Evolutionary conservation across 768 basidiomycete genomes (phyloP).

Genomic region (Mycena latifolia): DNA sequence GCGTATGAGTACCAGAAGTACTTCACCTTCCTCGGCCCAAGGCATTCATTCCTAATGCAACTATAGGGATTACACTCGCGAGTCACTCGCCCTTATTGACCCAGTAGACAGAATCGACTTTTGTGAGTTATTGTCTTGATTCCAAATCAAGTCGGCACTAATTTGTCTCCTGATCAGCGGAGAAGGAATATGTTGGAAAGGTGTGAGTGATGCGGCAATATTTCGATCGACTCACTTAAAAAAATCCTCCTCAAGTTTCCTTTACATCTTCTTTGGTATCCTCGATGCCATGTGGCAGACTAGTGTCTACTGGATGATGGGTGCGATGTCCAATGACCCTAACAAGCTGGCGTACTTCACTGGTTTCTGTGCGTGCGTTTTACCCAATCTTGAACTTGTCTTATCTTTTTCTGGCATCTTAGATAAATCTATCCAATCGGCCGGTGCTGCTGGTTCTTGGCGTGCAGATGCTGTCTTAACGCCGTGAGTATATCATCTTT

Average conservation of each 20-base stretch:
- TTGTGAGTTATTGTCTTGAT: slow-evolving; percentile 3
- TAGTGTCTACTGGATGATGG: slow-evolving; percentile 85
- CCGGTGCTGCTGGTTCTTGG: slow-evolving; percentile 82
- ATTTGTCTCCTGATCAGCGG: slow-evolving; percentile 36
- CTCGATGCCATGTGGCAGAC: slow-evolving; percentile 92
- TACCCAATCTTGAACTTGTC: neutral
- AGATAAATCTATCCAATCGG: slow-evolving; percentile 84
- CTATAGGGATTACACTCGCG: slow-evolving; percentile 69
- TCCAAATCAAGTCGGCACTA: neutral
- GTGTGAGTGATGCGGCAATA: slow-evolving; percentile 39
- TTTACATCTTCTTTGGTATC: slow-evolving; percentile 81
- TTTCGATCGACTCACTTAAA: neutral
- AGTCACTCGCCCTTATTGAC: slow-evolving; percentile 44
- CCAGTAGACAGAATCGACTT: slow-evolving; percentile 27
- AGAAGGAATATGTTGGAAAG: slow-evolving; percentile 64
- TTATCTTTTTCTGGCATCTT: slow-evolving; percentile 2
- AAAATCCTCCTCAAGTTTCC: slow-evolving; percentile 43
- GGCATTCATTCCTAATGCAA: slow-evolving; percentile 12
- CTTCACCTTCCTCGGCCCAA: slow-evolving; percentile 34
- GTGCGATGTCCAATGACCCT: slow-evolving; percentile 88
- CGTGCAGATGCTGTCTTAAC: slow-evolving; percentile 70
- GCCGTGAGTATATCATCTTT: slow-evolving; percentile 62
- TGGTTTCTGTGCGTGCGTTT: slow-evolving; percentile 76
- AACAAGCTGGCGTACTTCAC: slow-evolving; percentile 83
- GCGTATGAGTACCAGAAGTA: slow-evolving; percentile 82